A percentile compares a stretch with the other conserved stretches of the same genome.
Evolutionary conservation across 345 rosid genomes (phyloP).

Genomic region (Linum tenue): DNA sequence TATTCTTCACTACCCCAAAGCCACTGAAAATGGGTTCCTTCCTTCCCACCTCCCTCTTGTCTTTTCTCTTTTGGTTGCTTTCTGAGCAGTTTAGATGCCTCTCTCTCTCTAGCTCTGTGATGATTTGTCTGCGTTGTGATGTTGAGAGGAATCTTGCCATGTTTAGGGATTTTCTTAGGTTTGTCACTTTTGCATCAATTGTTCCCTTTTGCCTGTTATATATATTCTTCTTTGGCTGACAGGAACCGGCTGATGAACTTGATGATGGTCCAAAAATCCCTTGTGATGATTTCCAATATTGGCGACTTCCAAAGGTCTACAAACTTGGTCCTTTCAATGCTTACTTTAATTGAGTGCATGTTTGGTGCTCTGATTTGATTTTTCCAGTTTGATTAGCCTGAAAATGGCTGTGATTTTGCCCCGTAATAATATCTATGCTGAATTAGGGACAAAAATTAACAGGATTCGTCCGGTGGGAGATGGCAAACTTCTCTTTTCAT

Average conservation of each 20-base stretch:
- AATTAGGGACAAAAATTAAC: too few species aligned
- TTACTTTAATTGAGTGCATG: background rate
- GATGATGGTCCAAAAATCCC: background rate
- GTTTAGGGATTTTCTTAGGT: slow-evolving; percentile 20
- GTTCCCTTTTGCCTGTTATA: background rate
- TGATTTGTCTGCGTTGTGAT: slow-evolving; percentile 20
- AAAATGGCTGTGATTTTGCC: too few species aligned
- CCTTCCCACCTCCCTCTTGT: slow-evolving; percentile 17
- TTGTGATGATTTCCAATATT: background rate
- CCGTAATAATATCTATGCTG: too few species aligned
- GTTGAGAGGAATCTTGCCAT: slow-evolving; percentile 15
- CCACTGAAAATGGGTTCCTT: slow-evolving; percentile 53
- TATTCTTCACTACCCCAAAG: slow-evolving; percentile 50
- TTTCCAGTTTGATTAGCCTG: background rate
- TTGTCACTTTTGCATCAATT: background rate
- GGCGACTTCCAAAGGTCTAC: background rate
- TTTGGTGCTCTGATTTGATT: background rate
- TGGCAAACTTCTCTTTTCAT: too few species aligned
- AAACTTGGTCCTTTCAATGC: background rate
- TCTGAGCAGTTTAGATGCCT: slow-evolving; percentile 16
- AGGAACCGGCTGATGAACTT: background rate
- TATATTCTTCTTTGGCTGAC: background rate
- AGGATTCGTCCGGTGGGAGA: too few species aligned
- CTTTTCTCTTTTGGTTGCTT: slow-evolving; percentile 21
- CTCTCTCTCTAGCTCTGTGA: slow-evolving; percentile 8